Evolutionary conservation across 371 early-diverging fungal species (phyloP), one percentile per base, ranked within the genome.

Genomic region (Syncephalis fuscata): DNA sequence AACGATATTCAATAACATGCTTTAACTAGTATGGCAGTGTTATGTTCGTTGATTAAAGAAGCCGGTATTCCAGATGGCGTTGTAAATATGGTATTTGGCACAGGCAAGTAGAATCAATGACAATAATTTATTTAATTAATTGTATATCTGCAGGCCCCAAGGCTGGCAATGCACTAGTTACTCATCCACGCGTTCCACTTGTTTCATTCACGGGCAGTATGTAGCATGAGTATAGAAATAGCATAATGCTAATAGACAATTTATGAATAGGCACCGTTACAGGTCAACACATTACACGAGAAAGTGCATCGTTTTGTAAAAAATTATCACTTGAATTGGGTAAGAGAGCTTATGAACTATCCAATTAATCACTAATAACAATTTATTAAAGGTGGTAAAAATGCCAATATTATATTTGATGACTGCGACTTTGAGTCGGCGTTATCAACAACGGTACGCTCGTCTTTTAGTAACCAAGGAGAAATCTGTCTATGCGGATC

Each of bases 61-160:
- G 82, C 77, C 15, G 78, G 76, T 2, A 55, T 85, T 1, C 85
- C 86, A 0, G 53, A 59, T 4, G 86, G 86, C 24, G 85, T 85
- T 16, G 71, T 81, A 46, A 85, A 85, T 56, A 72, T 85, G 62
- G 76, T 85, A 25, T 85, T 84, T 65, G 85, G 85, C 5, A 59
- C 56, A 1, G 78, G 79, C 27, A 56, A 46, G 54, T 46, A 17
- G 10, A 2, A n/a, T 0, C 14, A 27, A 50, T 16, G 10, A 49
- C 16, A 5, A 24, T 2, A 10, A 40, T 19, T 2, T 41, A 17
- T 11, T 43, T 8, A 24, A 8, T 27, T 37, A 23, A 42, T 21
- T 16, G 27, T 5, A n/a, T n/a, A n/a, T 21, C 22, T 27, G 20
- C 20, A 53, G 58, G 70, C 3, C 51, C 56, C n/a, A 58, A 53